Conservation (phyloP, 345 rosid species). For the Corchorus capsularis region DNA sequence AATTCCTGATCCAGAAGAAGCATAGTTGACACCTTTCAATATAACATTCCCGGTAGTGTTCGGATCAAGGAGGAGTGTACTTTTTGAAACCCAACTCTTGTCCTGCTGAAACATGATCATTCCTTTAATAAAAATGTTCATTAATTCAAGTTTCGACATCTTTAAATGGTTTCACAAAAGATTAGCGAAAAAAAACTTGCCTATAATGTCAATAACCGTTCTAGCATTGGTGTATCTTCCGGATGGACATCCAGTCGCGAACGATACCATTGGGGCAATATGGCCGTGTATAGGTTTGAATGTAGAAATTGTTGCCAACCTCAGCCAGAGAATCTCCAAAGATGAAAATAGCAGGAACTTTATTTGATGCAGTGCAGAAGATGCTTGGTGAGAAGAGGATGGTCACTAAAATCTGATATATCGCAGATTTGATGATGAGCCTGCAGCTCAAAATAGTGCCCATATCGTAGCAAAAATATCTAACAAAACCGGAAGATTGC, state of each 20-base stretch:
- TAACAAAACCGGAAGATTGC: no score
- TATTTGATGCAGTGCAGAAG: not conserved
- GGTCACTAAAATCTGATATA: not conserved
- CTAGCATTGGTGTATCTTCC: constrained; percentile 19
- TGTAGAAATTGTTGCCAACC: not conserved
- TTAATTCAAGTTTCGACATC: no score
- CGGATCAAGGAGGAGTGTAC: constrained; percentile 20
- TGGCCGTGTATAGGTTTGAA: not conserved
- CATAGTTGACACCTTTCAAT: constrained; percentile 15
- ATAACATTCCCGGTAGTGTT: not conserved
- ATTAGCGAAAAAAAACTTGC: constrained; percentile 3
- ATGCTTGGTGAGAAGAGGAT: no score
- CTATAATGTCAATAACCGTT: constrained; percentile 20
- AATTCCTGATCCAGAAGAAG: constrained; percentile 18
- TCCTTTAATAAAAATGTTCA: no score
- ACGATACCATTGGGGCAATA: constrained; percentile 24
- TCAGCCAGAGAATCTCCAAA: constrained; percentile 10
- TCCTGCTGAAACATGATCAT: not conserved
- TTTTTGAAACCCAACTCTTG: not conserved
- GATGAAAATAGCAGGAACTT: not conserved
- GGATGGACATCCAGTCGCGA: constrained; percentile 1
- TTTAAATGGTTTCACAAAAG: no score
- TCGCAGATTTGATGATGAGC: not conserved
- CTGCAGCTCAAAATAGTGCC: not conserved
- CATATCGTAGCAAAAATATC: not conserved